Base-by-base conservation (phyloP, 345 rosid genomes). In the Acer negundo region DNA sequence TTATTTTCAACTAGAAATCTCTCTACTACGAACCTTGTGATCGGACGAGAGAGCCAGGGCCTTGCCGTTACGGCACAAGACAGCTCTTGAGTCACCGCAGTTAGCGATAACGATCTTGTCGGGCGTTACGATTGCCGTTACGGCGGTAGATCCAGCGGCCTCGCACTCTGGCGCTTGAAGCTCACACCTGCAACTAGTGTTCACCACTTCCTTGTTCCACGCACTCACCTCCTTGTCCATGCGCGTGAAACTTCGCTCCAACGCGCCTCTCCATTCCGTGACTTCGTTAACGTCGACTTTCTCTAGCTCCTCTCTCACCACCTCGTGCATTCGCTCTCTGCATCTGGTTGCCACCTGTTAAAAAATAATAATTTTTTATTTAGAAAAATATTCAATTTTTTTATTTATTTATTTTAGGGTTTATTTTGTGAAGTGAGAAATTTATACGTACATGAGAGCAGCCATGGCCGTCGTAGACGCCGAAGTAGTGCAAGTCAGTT, bases 61-160 rank as follows among this genome's bases (percentile, higher is more conserved):
- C 65, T 80, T 88, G 53, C 95, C 95, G 40, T 89, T 90, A 4
- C 97, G 92, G 26, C 89, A 92, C n/a, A 94, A 88, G 67, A 96
- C 94, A 0, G 98, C 98, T 56, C 99, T 87, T 0, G 99, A 96
- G 65, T 96, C 99, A 3, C 99, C 99, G 47, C 98, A 92, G 61
- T 97, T 97, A 4, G 99, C 91, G 12, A 93, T 91, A 5, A 93
- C 19, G 2, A 94, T 89, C 80, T 91, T 89, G 15, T 88, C 89
- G 3, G 85, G 89, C 3, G 93, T 91, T 42, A 97, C 76, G 55
- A 97, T 82, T 0, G 97, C 90, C 46, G 89, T 92, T 24, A 93
- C 94, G 1, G 97, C 97, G 1, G 98, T 97, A 6, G 99, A 94
- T 67, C 98, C 99, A 1, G 90, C 97, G 13, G 97, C 94, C 28